phyloP scores from a whole-genome alignment of 2,329 filamentous ascomycete genomes.

The Colletotrichum paranaense region DNA sequence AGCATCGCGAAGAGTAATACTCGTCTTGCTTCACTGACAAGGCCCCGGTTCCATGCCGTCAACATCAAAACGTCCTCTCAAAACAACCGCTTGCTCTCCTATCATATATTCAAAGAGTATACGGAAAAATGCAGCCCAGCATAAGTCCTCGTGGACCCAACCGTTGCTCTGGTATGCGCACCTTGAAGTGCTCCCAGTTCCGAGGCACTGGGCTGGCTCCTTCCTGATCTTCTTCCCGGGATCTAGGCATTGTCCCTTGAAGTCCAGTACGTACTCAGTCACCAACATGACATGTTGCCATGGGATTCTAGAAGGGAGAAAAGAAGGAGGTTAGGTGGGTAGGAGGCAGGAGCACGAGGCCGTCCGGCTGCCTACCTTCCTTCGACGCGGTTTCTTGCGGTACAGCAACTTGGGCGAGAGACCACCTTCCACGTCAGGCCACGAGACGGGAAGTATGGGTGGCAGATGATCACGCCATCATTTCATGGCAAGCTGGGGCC shows the following conservation, averaged over 20 bases:
- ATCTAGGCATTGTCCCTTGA: neutral
- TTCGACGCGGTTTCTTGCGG: neutral
- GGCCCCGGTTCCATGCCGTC: neutral
- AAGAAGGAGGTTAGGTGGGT: no score
- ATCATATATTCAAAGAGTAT: neutral
- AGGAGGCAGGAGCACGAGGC: neutral
- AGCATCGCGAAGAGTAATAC: neutral
- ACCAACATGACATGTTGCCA: neutral
- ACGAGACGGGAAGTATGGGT: no score
- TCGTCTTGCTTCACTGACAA: neutral
- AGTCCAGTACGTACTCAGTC: neutral
- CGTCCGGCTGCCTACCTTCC: neutral
- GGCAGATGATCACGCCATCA: neutral
- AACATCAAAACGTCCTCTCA: neutral
- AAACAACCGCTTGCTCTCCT: neutral
- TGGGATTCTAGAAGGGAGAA: neutral
- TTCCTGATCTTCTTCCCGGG: neutral
- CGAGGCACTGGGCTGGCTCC: neutral
- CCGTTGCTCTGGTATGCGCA: neutral
- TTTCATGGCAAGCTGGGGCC: neutral
- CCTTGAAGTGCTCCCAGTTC: neutral
- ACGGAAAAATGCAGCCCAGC: neutral
- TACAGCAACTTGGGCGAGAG: neutral
- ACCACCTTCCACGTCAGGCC: neutral
- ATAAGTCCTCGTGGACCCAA: neutral